Evolutionary conservation across 306 rosid genomes (phyloP), one percentile per base, ranked within the genome.

Genomic region (Quercus bicolor): DNA sequence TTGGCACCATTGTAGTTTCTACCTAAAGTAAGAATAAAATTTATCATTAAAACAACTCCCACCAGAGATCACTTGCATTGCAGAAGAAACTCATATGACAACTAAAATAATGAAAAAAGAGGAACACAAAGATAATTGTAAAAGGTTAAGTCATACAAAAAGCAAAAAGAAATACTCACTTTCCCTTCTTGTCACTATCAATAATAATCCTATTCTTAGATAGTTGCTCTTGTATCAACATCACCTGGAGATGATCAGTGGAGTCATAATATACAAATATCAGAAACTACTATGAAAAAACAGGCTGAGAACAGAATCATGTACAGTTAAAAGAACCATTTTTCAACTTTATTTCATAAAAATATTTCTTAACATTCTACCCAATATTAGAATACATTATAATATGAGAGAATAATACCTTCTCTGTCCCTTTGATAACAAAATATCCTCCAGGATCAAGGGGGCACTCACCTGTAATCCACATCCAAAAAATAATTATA

Each of bases 401-500:
- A 71, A 68, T 54, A 29, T n/a, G 65, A 26, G 29, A 64, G 68
- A 83, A 82, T 34, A 66, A 78, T 77, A 94, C 98, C 98, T 94
- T 94, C 84, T 94, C 98, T 55, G 91, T 92, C 78, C 98, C 98
- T 87, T 94, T 94, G 84, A 94, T 88, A 16, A 94, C 28, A 75
- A 94, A 94, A 84, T 92, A 94, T 56, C 98, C 98, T 29, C 98
- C 98, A 24, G 98, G 97, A 84, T 94, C 98, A 82, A 92, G 97
- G 45, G 97, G 97, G 57, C 98, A 94, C 85, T 94, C 98, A 62
- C 98, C 97, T 94, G 68, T 55, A 43, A 65, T 51, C 76, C 84
- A 57, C 73, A 64, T 26, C 60, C 78, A 78, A 52, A 43, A 18
- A 15, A 45, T 59, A 1, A 26, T 76, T 7, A 52, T 69, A 59